Evolutionary conservation across 768 basidiomycete genomes (phyloP).

Genomic region (Inosperma sp.): DNA sequence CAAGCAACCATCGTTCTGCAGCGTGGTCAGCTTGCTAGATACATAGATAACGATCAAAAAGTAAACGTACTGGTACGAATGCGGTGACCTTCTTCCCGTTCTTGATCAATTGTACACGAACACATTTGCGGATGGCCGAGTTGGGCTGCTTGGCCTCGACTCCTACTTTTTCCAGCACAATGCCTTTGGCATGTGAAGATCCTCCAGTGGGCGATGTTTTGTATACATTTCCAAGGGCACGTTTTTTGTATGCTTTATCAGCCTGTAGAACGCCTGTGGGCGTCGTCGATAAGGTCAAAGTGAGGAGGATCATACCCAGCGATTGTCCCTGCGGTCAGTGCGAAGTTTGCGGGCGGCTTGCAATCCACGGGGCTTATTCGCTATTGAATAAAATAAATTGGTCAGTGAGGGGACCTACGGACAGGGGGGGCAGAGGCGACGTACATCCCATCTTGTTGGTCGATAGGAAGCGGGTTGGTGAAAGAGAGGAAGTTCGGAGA

Average conservation of each 20-base stretch:
- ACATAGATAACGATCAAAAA: slow-evolving; percentile 3
- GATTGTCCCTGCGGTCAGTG: slow-evolving; percentile 88
- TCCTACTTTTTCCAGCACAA: slow-evolving; percentile 99
- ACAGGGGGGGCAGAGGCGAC: slow-evolving; percentile 33
- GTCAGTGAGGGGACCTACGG: slow-evolving; percentile 11
- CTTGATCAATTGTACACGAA: slow-evolving; percentile 99
- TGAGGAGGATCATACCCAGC: slow-evolving; percentile 69
- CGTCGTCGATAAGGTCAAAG: slow-evolving; percentile 11
- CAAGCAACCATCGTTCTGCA: slow-evolving; percentile 90
- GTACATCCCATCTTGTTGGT: slow-evolving; percentile 80
- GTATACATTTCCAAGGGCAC: slow-evolving; percentile 98
- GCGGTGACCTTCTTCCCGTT: slow-evolving; percentile 99
- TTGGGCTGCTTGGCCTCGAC: slow-evolving; percentile 99
- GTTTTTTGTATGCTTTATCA: slow-evolving; percentile 99
- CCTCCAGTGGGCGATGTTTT: slow-evolving; percentile 99
- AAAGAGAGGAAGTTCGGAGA: slow-evolving; percentile 17
- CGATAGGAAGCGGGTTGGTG: slow-evolving; percentile 25
- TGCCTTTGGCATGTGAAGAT: slow-evolving; percentile 99
- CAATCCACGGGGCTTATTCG: slow-evolving; percentile 99
- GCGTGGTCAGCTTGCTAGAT: slow-evolving; percentile 2
- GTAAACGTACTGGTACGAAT: slow-evolving; percentile 85
- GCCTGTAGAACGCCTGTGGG: slow-evolving; percentile 49
- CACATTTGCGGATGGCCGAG: slow-evolving; percentile 99
- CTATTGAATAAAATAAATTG: slow-evolving; percentile 37
- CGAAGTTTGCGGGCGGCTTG: slow-evolving; percentile 99